phyloP scores from a whole-genome alignment of 75 land plant species.

The Sequoia sempervirens region DNA sequence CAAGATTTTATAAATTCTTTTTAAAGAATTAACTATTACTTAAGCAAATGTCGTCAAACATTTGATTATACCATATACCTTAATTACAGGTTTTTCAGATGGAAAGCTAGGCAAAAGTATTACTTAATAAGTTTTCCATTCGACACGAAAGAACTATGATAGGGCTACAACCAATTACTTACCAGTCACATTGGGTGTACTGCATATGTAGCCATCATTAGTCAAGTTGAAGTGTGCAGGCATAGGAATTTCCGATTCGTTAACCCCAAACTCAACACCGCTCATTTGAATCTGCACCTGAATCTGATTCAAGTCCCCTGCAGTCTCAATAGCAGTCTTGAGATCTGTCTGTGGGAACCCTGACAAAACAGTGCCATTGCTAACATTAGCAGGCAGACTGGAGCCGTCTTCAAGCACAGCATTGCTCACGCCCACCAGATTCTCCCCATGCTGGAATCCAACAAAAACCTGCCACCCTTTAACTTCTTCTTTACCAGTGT shows the following conservation, averaged over 20 bases:
- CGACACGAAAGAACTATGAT: neutral
- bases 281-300: constrained; percentile 27
- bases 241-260: constrained; percentile 45
- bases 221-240: constrained; percentile 56
- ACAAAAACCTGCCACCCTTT: constrained; percentile 65
- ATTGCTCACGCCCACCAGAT: constrained; percentile 50
- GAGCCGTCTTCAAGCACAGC: constrained; percentile 44
- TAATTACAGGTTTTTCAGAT: neutral
- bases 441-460: constrained; percentile 63
- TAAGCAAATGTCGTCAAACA: neutral
- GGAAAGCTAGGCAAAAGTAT: neutral
- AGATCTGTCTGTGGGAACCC: constrained; percentile 55
- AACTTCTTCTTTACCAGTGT: constrained; percentile 51
- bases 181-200: constrained; percentile 29
- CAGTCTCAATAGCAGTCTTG: constrained; percentile 76
- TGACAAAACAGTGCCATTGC: constrained; percentile 46
- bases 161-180: neutral
- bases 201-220: constrained; percentile 63
- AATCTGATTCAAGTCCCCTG: constrained; percentile 63
- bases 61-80: neutral
- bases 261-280: constrained; percentile 80
- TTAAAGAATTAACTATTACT: neutral
- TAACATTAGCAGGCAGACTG: constrained; percentile 52
- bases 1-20: neutral
- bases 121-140: neutral